These are phyloP conservation scores for Scenedesmus sp. DNA, from an alignment of 163 green algal genomes.

Conservation along the genomic window DNA sequence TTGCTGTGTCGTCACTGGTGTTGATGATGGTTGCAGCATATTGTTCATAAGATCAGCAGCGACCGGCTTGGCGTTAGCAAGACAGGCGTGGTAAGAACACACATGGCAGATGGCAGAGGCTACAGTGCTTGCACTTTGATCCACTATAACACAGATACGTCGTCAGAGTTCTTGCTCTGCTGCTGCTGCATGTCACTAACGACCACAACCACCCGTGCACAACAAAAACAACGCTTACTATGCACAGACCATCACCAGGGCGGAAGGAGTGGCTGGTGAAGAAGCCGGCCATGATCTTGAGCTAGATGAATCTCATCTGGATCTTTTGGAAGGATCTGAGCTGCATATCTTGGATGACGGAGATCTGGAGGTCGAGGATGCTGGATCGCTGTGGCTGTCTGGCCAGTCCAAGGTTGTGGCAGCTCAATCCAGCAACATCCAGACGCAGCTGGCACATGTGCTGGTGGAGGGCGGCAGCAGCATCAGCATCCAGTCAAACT, in stretches of 20 bases:
- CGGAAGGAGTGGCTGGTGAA: not conserved
- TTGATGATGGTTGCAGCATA: not conserved
- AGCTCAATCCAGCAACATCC: slow-evolving; percentile 31
- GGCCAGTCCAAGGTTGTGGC: not conserved
- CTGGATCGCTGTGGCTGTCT: slow-evolving; percentile 22
- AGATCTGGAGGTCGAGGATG: slow-evolving; percentile 44
- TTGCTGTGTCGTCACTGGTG: too few species aligned
- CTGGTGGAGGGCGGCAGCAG: slow-evolving; percentile 35
- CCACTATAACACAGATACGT: not conserved
- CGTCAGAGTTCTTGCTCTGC: too few species aligned
- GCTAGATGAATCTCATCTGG: slow-evolving; percentile 36
- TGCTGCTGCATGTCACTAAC: not conserved
- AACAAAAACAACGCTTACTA: not conserved
- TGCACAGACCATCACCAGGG: not conserved
- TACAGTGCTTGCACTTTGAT: not conserved
- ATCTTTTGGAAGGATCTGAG: slow-evolving; percentile 37
- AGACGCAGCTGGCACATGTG: slow-evolving; percentile 40
- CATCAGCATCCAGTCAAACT: not conserved
- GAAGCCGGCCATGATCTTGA: slow-evolving; percentile 25
- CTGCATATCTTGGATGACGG: slow-evolving; percentile 22
- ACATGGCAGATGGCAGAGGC: not conserved
- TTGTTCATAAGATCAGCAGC: too few species aligned
- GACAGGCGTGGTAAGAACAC: too few species aligned
- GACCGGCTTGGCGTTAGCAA: too few species aligned
- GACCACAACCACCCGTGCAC: not conserved